These are phyloP conservation scores for Phytopythium kandeliae DNA, from an alignment of 352 stramenopile genomes.

Conservation along the genomic window DNA sequence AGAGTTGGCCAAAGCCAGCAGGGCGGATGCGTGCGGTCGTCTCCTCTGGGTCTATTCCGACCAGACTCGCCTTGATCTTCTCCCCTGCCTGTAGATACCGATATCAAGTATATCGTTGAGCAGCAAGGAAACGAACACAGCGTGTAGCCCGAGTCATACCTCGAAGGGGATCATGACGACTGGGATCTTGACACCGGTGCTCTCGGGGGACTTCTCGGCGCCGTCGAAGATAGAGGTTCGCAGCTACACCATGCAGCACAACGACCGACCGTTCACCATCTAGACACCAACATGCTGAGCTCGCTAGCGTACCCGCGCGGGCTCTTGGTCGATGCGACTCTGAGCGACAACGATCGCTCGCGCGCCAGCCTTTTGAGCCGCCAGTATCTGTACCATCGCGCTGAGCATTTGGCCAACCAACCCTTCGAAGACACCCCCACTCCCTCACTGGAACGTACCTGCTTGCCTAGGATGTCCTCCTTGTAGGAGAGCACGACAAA, in stretches of 20 bases:
- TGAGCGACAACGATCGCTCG: slow-evolving; percentile 62
- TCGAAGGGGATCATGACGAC: slow-evolving; percentile 54
- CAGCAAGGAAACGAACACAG: too few relatives aligned
- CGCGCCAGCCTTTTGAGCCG: slow-evolving; percentile 53
- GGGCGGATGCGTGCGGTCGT: slow-evolving; percentile 37
- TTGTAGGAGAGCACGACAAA: slow-evolving; percentile 51
- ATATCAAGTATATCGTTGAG: neutral
- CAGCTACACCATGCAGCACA: slow-evolving; percentile 19
- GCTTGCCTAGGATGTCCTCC: slow-evolving; percentile 61
- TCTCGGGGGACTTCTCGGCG: slow-evolving; percentile 28
- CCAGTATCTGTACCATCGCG: slow-evolving; percentile 52
- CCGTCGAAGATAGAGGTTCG: slow-evolving; percentile 36
- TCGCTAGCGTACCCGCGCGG: slow-evolving; percentile 24
- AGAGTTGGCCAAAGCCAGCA: slow-evolving; percentile 35
- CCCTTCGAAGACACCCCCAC: too few relatives aligned
- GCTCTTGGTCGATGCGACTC: slow-evolving; percentile 43
- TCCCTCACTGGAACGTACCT: slow-evolving; percentile 29
- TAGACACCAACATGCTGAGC: neutral
- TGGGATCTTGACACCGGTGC: slow-evolving; percentile 53
- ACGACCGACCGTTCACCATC: neutral
- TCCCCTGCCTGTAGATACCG: slow-evolving; percentile 19
- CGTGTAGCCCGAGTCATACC: slow-evolving; percentile 9
- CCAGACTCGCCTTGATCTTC: slow-evolving; percentile 36
- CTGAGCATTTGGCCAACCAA: too few relatives aligned
- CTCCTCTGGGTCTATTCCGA: slow-evolving; percentile 40